These are phyloP conservation scores for Candida tibetensis DNA, from an alignment of 805 yeast genomes.

Conservation along the genomic window DNA sequence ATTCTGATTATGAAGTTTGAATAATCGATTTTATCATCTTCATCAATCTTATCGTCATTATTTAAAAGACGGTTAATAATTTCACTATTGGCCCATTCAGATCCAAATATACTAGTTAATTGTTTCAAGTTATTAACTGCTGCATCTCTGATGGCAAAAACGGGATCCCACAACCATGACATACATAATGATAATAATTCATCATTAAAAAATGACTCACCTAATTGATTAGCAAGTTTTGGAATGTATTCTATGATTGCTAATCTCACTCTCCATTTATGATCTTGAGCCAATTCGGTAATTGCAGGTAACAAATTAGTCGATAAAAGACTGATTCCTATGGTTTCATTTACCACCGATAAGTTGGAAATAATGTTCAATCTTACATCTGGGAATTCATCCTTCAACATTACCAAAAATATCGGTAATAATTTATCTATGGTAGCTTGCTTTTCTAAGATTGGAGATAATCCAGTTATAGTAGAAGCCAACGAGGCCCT, in stretches of 20 bases:
- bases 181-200: conserved; percentile 86
- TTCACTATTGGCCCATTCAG: conserved; percentile 87
- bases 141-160: conserved; percentile 93
- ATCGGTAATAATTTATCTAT: conserved; percentile 81
- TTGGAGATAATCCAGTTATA: conserved; percentile 81
- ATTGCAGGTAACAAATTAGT: conserved; percentile 93
- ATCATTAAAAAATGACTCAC: conserved; percentile 88
- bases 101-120: conserved; percentile 83
- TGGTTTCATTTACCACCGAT: conserved; percentile 88
- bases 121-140: conserved; percentile 82
- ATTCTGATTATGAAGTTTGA: conserved; percentile 87
- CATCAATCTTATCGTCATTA: conserved; percentile 24
- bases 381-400: conserved; percentile 95
- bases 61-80: conserved; percentile 71
- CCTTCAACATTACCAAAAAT: conserved; percentile 89
- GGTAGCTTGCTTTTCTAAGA: conserved; percentile 80
- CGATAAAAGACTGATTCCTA: conserved; percentile 85
- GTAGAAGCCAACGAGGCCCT: conserved; percentile 90
- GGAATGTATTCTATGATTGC: conserved; percentile 98
- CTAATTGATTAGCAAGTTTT: conserved; percentile 87
- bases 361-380: conserved; percentile 90
- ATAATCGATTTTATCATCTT: conserved; percentile 43
- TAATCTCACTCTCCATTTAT: conserved; percentile 95
- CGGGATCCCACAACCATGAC: conserved; percentile 99
- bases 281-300: conserved; percentile 91